Evolutionary conservation across 1,284 basidiomycete species (phyloP), one percentile per base, ranked within the genome.

Genomic region (Quambalaria eucalypti): DNA sequence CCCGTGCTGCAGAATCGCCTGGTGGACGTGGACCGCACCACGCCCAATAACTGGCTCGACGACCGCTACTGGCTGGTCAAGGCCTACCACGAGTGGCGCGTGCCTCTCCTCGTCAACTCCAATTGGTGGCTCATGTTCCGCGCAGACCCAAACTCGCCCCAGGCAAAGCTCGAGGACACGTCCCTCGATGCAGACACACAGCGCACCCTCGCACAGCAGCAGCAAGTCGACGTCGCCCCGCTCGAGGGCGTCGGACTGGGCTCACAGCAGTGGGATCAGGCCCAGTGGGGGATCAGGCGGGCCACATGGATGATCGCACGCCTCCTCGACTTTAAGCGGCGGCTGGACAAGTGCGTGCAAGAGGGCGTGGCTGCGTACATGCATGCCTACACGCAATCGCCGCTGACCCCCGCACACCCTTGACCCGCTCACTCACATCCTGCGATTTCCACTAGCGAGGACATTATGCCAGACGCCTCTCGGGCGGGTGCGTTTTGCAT

Each of bases 71-170:
- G 93, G 93, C 79, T 86, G 55, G 85, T 87, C 65, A 86, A 87
- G 64, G 86, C 89, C 0, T 98, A 97, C 77, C 84, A 90, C 60
- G 87, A 90, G 77, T 90, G 86, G 85, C 83, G 92, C 46, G 83
- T 84, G 1, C 90, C 93, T 0, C 79, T 97, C 29, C 80, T 90
- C 56, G 78, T 98, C 69, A 88, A 97, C 78, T 93, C 90, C 8
- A 96, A 97, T 73, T 97, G 92, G 92, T 97, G 92, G 92, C 80
- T 96, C 44, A 81, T 89, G n/a, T 88, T 92, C 73, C 76, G 77
- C 33, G 76, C 79, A 44, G 82, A 83, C 71, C 66, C 76, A 14
- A 71, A 68, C 56, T 78, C 81, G 52, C 79, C 81, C 56, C 6
- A 21, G 47, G 36, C 48, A n/a, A 62, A 56, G 48, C 59, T 56